Conservation (phyloP, 192 early-diverging fungal species). For the Thoreauomyces humboldtii region DNA sequence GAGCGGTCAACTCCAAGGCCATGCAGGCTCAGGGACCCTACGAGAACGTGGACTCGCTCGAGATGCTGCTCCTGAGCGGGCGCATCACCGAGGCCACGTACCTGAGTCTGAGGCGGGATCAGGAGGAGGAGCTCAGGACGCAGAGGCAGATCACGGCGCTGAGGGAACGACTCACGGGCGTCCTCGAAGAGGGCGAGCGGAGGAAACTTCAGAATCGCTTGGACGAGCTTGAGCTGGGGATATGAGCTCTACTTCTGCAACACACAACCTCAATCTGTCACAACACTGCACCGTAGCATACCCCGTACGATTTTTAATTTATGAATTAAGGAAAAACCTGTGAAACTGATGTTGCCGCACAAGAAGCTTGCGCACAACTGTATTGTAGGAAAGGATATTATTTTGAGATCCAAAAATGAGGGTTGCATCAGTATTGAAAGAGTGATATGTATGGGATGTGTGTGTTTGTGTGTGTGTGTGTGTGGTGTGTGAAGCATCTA, state of each 20-base stretch:
- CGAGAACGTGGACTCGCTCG: slow-evolving; percentile 33
- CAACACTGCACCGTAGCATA: no score
- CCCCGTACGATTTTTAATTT: not conserved
- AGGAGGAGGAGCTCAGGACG: slow-evolving; percentile 26
- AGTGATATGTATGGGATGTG: no score
- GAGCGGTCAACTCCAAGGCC: slow-evolving; percentile 12
- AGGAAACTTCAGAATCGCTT: slow-evolving; percentile 26
- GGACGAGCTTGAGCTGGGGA: slow-evolving; percentile 37
- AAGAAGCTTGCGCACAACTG: no score
- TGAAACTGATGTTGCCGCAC: no score
- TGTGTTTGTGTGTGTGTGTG: no score
- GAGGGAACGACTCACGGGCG: slow-evolving; percentile 10
- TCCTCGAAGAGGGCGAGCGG: slow-evolving; percentile 8
- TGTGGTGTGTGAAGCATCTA: no score
- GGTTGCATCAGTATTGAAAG: no score
- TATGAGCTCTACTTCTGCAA: not conserved
- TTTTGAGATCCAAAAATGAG: no score
- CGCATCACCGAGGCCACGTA: slow-evolving; percentile 27
- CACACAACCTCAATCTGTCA: not conserved
- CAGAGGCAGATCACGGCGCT: slow-evolving; percentile 25
- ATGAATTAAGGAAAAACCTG: no score
- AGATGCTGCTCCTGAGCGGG: slow-evolving; percentile 32
- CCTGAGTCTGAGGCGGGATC: slow-evolving; percentile 17
- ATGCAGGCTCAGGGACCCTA: slow-evolving; percentile 5
- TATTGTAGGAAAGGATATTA: no score